phyloP scores from a whole-genome alignment of 1,284 basidiomycete genomes.

The Ganoderma multipileum region DNA sequence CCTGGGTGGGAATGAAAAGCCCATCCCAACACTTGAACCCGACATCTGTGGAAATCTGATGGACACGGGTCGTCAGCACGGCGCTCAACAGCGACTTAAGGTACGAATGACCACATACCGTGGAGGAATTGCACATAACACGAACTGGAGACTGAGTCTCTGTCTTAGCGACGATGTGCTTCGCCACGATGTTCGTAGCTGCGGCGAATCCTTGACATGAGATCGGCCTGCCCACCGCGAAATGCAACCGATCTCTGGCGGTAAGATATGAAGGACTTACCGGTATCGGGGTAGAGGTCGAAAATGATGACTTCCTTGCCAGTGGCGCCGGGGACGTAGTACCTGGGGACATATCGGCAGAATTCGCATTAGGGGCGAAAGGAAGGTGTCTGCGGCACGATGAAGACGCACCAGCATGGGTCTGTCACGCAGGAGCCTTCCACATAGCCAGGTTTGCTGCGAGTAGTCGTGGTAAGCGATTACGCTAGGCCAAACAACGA shows the following conservation, averaged over 20 bases:
- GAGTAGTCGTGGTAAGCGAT: not conserved
- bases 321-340: conserved; percentile 57
- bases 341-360: conserved; percentile 34
- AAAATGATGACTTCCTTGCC: conserved; percentile 66
- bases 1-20: conserved; percentile 44
- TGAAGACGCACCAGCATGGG: conserved; percentile 55
- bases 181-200: conserved; percentile 58
- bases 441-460: conserved; percentile 52
- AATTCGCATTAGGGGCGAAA: not conserved
- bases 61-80: not conserved
- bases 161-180: conserved; percentile 53
- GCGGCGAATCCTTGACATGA: conserved; percentile 1
- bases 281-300: conserved; percentile 60
- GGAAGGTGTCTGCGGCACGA: not conserved
- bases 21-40: conserved; percentile 65
- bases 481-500: not conserved
- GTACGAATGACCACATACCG: conserved; percentile 43
- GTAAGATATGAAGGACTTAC: conserved; percentile 36
- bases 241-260: not conserved
- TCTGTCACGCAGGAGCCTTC: conserved; percentile 65
- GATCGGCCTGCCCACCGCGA: not conserved
- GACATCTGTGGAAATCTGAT: conserved; percentile 54
- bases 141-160: conserved; percentile 49
- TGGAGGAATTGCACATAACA: conserved; percentile 62
- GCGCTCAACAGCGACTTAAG: not conserved